These are phyloP conservation scores for Blastomyces gilchristii DNA, from an alignment of 2,329 filamentous ascomycete genomes.

Conservation along the genomic window DNA sequence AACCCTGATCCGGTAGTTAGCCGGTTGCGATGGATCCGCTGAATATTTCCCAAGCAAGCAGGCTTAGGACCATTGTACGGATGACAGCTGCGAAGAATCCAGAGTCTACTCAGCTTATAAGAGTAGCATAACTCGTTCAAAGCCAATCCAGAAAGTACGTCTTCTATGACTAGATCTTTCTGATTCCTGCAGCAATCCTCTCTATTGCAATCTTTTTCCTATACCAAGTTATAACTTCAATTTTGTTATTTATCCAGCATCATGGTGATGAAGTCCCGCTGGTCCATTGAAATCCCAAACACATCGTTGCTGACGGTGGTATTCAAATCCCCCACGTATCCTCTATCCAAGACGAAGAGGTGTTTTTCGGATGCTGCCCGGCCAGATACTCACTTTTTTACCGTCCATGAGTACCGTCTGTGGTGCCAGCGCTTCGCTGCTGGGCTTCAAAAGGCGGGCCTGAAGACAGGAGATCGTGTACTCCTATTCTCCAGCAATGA, in stretches of 20 bases:
- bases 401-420: constrained; percentile 53
- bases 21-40: neutral
- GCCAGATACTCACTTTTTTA: constrained; percentile 58
- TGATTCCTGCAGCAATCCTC: neutral
- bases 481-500: constrained; percentile 65
- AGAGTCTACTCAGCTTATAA: neutral
- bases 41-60: neutral
- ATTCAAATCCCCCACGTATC: constrained; percentile 41
- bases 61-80: neutral
- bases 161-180: neutral
- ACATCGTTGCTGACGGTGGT: constrained; percentile 39
- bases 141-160: neutral
- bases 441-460: constrained; percentile 54
- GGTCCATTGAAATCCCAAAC: constrained; percentile 38
- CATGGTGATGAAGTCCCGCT: constrained; percentile 47
- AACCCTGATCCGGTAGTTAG: no score
- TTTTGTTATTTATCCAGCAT: constrained; percentile 13
- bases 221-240: neutral
- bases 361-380: constrained; percentile 54
- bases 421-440: constrained; percentile 63
- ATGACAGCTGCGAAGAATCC: neutral
- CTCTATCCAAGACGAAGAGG: constrained; percentile 36
- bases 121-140: neutral
- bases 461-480: constrained; percentile 59
- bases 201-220: neutral